Base-by-base conservation (phyloP, 768 basidiomycete species). In the Rhizopogon rudus region DNA sequence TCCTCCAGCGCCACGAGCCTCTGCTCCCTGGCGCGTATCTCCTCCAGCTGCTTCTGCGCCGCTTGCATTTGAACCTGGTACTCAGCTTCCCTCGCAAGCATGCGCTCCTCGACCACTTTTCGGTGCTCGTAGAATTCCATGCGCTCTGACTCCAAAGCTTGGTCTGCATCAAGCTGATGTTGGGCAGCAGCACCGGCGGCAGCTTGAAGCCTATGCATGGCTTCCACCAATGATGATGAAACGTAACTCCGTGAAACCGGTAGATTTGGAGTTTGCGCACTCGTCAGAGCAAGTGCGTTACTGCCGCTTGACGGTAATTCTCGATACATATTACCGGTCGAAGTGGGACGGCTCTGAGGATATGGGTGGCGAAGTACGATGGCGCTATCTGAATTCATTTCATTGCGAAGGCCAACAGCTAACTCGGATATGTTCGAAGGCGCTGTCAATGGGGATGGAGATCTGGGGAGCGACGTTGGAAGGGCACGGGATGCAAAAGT, bases 31-130 rank as follows among this genome's bases (percentile, higher is more conserved):
- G 51, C 55, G 8, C 52, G 46, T 8, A 69, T 28, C 43, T 64
- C 61, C 13, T 66, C 65, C 0, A 52, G 57, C 40, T 59, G 51
- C 35, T 52, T 55, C 20, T 55, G 60, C 3, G 66, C 55, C 40
- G 66, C 67, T 9, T 61, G 58, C 9, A 54, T 42, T 43, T 63
- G 61, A 33, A 54, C 56, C 14, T 62, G 61, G 20, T 68, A 51
- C 5, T 52, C 55, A 16, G 57, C 57, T 40, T 66, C 61, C 2
- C 64, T 57, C 2, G 53, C 55, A 9, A 46, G 60, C 48, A 62
- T 65, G 43, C 35, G 55, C 13, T 62, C 50, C 33, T 63, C 60
- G 20, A 71, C 68, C 3, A 53, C 52, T n/a, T 52, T 58, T 33
- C 66, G 63, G 9, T 55, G 55, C 13, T 60, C 59, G 31, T 61